Percentiles rank a stretch among this genome's conserved stretches.
These are phyloP conservation scores for Rhizopus microsporus DNA, from an alignment of 371 early-diverging fungal species.

Conservation along the genomic window DNA sequence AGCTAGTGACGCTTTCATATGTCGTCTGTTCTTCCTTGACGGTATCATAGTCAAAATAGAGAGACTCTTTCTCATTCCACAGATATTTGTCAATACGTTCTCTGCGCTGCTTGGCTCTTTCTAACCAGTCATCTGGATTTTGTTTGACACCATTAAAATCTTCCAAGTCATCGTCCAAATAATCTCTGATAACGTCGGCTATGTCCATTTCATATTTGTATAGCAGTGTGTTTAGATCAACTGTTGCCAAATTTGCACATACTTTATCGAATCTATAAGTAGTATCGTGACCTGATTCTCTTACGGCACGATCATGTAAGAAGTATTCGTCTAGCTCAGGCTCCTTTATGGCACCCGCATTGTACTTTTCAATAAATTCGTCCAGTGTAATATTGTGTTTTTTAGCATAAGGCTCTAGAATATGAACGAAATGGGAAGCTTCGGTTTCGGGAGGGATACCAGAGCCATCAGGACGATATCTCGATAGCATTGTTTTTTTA, in stretches of 20 bases:
- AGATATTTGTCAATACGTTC: constrained; percentile 66
- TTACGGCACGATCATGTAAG: constrained; percentile 94
- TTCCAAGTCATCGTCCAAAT: constrained; percentile 61
- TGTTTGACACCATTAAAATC: constrained; percentile 52
- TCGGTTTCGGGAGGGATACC: constrained; percentile 99
- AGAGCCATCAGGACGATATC: constrained; percentile 86
- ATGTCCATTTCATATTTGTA: constrained; percentile 96
- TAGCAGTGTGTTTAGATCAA: constrained; percentile 88
- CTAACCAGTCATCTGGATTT: constrained; percentile 51
- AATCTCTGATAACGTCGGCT: constrained; percentile 65
- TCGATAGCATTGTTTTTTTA: constrained; percentile 72
- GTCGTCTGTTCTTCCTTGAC: constrained; percentile 47
- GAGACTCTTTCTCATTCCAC: constrained; percentile 62
- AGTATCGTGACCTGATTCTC: constrained; percentile 97
- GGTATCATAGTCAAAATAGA: constrained; percentile 72
- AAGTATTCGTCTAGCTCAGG: constrained; percentile 94
- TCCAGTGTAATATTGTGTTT: constrained; percentile 65
- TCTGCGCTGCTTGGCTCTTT: constrained; percentile 55
- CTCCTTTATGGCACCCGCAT: constrained; percentile 62
- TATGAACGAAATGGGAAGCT: constrained; percentile 89
- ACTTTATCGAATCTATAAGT: constrained; percentile 91
- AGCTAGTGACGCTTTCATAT: constrained; percentile 76
- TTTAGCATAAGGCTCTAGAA: constrained; percentile 83
- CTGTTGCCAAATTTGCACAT: constrained; percentile 90
- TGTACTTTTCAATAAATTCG: constrained; percentile 75